Evolutionary conservation across 768 basidiomycete genomes (phyloP).

Genomic region (Cytidiella melzeri): DNA sequence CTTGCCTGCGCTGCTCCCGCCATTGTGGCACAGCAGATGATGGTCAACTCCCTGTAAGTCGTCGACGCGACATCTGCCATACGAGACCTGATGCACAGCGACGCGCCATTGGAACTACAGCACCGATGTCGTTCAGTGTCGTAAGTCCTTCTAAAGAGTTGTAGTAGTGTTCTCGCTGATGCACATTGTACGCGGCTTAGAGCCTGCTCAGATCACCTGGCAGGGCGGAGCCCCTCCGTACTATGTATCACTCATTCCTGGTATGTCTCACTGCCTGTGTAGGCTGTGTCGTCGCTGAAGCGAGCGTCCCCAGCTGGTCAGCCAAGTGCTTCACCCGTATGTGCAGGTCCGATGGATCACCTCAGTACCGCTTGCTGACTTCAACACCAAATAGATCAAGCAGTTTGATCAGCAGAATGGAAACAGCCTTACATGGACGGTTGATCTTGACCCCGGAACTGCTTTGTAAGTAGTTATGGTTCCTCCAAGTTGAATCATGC

Average conservation of each 20-base stretch:
- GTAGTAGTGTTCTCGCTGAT: conserved; percentile 4
- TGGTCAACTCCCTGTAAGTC: conserved; percentile 67
- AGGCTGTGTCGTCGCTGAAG: neutral
- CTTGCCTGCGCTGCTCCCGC: conserved; percentile 28
- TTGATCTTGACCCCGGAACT: conserved; percentile 39
- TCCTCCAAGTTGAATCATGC: neutral
- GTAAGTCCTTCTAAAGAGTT: conserved; percentile 33
- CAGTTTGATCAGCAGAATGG: conserved; percentile 42
- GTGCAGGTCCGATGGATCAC: conserved; percentile 18
- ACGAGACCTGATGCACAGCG: too few species aligned
- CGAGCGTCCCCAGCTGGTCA: conserved; percentile 41
- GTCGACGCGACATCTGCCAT: too few species aligned
- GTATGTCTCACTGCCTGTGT: conserved; percentile 28
- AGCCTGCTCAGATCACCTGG: conserved; percentile 56
- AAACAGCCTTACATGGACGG: conserved; percentile 46
- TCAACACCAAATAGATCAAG: conserved; percentile 39
- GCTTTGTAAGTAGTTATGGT: conserved; percentile 36
- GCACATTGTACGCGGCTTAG: conserved; percentile 31
- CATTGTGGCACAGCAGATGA: conserved; percentile 34
- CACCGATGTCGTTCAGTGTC: conserved; percentile 38
- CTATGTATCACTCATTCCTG: conserved; percentile 55
- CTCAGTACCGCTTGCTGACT: neutral
- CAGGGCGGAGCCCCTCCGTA: conserved; percentile 46
- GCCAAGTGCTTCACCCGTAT: conserved; percentile 43
- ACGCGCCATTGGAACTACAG: too few species aligned